Evolutionary conservation across 1,284 basidiomycete species (phyloP), one percentile per base, ranked within the genome.

Genomic region (Bjerkandera adusta): DNA sequence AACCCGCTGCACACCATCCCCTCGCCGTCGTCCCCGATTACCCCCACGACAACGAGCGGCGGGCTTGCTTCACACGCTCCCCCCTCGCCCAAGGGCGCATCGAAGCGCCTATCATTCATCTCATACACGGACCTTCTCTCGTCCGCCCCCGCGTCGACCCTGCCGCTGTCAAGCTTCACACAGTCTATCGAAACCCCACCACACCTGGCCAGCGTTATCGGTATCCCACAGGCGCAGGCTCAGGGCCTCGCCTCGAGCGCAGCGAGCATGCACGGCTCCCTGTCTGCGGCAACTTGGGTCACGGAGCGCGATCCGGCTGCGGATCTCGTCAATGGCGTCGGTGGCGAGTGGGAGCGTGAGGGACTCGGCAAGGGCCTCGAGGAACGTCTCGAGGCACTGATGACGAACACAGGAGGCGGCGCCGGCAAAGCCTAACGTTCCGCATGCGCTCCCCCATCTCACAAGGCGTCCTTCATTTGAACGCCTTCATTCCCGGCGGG

Each of bases 331-430:
- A 81, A 81, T 57, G 82, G 81, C 52, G 65, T 74, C 3, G 83
- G 85, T 24, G 88, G 86, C 0, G 89, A 92, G 64, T 92, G 89
- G 89, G 83, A 88, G 55, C 71, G 89, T 5, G 85, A 91, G 57
- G 90, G 89, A 0, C 65, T 92, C 11, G 90, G 90, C 1, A 76
- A 72, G 50, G 90, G 90, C 0, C 63, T 92, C 35, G 90, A 89
- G 65, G 89, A 92, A 68, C 69, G 89, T 36, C 63, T 92, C 47
- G 90, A 92, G 53, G 66, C 69, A 26, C 62, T 79, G 48, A 70
- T 72, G 63, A 30, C 27, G n/a, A n/a, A n/a, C n/a, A n/a, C n/a
- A n/a, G n/a, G n/a, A n/a, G n/a, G n/a, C n/a, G n/a, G n/a, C n/a
- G n/a, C n/a, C n/a, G n/a, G n/a, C n/a, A n/a, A n/a, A n/a, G n/a